phyloP scores from a whole-genome alignment of 2,329 filamentous ascomycete genomes.

The Lecanosticta acicola region DNA sequence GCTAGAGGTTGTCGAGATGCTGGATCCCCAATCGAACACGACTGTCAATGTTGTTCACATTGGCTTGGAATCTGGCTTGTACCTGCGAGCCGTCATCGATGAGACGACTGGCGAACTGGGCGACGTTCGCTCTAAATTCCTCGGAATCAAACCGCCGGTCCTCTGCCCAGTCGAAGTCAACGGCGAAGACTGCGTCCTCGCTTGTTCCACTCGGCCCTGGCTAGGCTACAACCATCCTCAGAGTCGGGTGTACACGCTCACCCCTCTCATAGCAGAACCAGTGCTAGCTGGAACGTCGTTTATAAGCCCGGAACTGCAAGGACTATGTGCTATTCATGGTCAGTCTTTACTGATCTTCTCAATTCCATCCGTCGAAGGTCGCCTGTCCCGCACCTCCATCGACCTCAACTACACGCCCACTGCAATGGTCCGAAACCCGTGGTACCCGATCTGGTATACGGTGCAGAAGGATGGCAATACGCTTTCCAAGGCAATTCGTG shows the following conservation, averaged over 20 bases:
- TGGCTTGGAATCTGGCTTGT: conserved; percentile 89
- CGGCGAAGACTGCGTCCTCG: conserved; percentile 69
- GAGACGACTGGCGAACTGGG: conserved; percentile 93
- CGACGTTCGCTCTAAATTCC: conserved; percentile 88
- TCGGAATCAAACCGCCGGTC: conserved; percentile 84
- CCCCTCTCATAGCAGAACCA: conserved; percentile 66
- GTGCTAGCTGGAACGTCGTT: conserved; percentile 97
- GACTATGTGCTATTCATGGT: conserved; percentile 34
- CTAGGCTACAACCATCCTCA: conserved; percentile 86
- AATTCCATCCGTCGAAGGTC: conserved; percentile 33
- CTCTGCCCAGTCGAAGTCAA: conserved; percentile 88
- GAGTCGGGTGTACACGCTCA: conserved; percentile 83
- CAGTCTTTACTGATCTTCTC: conserved; percentile 62
- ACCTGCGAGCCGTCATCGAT: conserved; percentile 88
- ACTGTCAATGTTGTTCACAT: conserved; percentile 92
- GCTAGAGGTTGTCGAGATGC: conserved; percentile 89
- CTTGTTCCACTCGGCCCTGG: conserved; percentile 91
- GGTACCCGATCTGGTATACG: conserved; percentile 84
- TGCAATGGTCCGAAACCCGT: conserved; percentile 79
- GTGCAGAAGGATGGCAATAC: conserved; percentile 93
- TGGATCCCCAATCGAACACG: conserved; percentile 83
- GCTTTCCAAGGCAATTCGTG: conserved; percentile 64
- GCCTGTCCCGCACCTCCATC: conserved; percentile 37
- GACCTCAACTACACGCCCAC: conserved; percentile 86
- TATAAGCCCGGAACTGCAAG: conserved; percentile 68